Conservation (phyloP, 257 asterid species). For the Fraxinus excelsior region DNA sequence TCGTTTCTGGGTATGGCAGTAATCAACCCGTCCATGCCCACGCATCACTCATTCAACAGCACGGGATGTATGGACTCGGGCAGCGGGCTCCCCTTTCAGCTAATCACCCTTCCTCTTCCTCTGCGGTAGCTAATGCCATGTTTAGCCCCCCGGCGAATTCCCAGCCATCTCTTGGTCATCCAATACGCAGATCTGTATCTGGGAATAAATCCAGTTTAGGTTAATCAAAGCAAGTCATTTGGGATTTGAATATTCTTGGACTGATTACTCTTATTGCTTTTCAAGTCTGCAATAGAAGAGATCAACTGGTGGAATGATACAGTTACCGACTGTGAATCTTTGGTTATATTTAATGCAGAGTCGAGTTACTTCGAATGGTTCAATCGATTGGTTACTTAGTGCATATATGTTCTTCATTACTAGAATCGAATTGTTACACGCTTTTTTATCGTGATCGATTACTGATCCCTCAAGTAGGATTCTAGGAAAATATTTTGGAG, state of each 20-base stretch:
- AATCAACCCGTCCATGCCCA: constrained; percentile 76
- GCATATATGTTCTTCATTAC: constrained; percentile 12
- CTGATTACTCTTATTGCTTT: constrained; percentile 22
- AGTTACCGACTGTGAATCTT: constrained; percentile 16
- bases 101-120: constrained; percentile 67
- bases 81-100: constrained; percentile 86
- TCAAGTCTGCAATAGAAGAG: constrained; percentile 27
- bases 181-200: constrained; percentile 69
- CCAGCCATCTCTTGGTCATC: constrained; percentile 64
- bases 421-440: constrained; percentile 12
- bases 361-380: constrained; percentile 25
- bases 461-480: constrained; percentile 27
- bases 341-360: constrained; percentile 28
- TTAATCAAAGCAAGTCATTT: constrained; percentile 34
- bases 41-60: constrained; percentile 74
- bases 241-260: constrained; percentile 24
- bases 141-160: constrained; percentile 59
- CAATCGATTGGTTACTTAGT: constrained; percentile 25
- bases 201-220: constrained; percentile 81
- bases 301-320: constrained; percentile 16
- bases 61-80: constrained; percentile 73
- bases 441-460: constrained; percentile 28
- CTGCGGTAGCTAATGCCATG: constrained; percentile 38
- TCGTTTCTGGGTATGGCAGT: constrained; percentile 59
- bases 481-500: constrained; percentile 39